Conservation (phyloP, 129 eudicot species). For the Rutidosis leptorrhynchoides region DNA sequence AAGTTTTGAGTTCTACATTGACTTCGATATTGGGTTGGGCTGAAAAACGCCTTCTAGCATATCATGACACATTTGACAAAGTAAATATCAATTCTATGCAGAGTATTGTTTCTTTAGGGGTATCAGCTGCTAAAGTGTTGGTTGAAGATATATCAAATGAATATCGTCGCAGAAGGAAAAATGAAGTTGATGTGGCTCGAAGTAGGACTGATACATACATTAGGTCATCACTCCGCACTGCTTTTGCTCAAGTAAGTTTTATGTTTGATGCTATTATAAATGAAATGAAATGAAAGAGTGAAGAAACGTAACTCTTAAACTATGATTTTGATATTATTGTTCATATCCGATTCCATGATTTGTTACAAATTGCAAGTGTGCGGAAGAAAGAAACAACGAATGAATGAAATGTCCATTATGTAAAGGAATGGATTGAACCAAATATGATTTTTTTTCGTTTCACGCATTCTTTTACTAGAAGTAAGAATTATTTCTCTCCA, state of each 20-base stretch:
- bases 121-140: constrained; percentile 80
- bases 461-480: not conserved
- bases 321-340: not conserved
- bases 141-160: constrained; percentile 98
- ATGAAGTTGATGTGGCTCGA: constrained; percentile 84
- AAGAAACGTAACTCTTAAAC: not conserved
- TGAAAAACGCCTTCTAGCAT: constrained; percentile 91
- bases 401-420: not conserved
- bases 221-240: constrained; percentile 95
- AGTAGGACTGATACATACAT: constrained; percentile 94
- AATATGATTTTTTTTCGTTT: not conserved
- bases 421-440: not conserved
- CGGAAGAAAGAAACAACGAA: not conserved
- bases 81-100: constrained; percentile 80
- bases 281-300: not conserved
- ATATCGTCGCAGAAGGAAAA: constrained; percentile 85
- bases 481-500: not conserved
- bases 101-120: constrained; percentile 82
- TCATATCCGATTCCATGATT: not conserved
- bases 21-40: constrained; percentile 96
- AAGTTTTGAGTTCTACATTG: constrained; percentile 69
- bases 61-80: constrained; percentile 89
- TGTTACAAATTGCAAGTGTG: not conserved
- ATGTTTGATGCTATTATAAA: constrained; percentile 1
- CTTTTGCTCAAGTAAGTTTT: constrained; percentile 92